Conservation (phyloP, 1,139 yeast species). For the Nakaseomyces kungkrabaensis region DNA sequence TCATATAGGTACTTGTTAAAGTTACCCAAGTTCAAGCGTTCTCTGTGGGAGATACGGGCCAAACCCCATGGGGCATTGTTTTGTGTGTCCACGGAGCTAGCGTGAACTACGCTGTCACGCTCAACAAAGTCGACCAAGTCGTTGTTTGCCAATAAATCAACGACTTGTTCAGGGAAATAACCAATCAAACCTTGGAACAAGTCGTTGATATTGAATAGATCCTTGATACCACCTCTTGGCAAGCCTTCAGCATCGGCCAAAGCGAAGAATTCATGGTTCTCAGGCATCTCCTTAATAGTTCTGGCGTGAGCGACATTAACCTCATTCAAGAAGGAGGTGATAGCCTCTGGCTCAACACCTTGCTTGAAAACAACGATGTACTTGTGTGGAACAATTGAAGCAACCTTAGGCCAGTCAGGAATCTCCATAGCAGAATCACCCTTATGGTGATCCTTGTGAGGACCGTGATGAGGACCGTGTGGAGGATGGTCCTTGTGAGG, state of each 20-base stretch:
- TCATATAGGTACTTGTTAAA: constrained; percentile 84
- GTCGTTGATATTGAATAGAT: constrained; percentile 51
- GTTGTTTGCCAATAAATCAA: constrained; percentile 58
- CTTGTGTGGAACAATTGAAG: constrained; percentile 49
- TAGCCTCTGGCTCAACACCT: constrained; percentile 40
- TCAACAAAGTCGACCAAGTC: constrained; percentile 70
- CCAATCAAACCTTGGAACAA: constrained; percentile 59
- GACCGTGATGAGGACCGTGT: not conserved
- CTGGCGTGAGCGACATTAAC: constrained; percentile 19
- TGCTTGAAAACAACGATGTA: constrained; percentile 72
- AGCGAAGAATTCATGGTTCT: constrained; percentile 17
- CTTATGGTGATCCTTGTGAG: not conserved
- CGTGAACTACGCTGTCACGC: constrained; percentile 63
- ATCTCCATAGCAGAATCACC: too few relatives aligned
- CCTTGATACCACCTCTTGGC: constrained; percentile 49
- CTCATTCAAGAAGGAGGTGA: constrained; percentile 35
- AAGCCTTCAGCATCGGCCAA: constrained; percentile 14
- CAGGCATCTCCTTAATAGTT: constrained; percentile 17
- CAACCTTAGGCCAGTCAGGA: too few relatives aligned
- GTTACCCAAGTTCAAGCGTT: constrained; percentile 59
- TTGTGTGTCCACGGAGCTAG: constrained; percentile 56
- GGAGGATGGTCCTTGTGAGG: not conserved
- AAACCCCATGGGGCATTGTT: constrained; percentile 93
- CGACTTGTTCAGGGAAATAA: constrained; percentile 57
- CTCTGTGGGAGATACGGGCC: constrained; percentile 86